These are phyloP conservation scores for Colletotrichum caudatum DNA, from an alignment of 2,329 filamentous ascomycete species.

Conservation along the genomic window DNA sequence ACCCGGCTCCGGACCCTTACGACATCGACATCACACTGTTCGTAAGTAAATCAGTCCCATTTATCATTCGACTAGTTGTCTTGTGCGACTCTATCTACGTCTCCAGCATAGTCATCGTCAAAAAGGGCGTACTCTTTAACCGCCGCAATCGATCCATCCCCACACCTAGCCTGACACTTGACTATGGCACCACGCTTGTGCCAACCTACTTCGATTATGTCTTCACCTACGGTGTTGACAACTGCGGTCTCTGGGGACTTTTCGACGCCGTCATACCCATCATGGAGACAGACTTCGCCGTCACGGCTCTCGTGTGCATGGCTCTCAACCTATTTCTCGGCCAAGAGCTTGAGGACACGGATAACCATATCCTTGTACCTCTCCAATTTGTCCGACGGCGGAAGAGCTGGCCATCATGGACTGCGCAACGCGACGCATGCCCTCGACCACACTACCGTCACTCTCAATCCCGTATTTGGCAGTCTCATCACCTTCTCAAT, in stretches of 20 bases:
- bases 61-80: too few species aligned
- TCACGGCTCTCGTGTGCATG: slow-evolving; percentile 80
- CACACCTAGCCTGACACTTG: slow-evolving; percentile 78
- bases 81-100: too few species aligned
- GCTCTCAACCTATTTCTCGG: slow-evolving; percentile 79
- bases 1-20: too few species aligned
- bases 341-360: slow-evolving; percentile 81
- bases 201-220: slow-evolving; percentile 76
- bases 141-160: slow-evolving; percentile 85
- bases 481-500: too few species aligned
- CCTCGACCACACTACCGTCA: too few species aligned
- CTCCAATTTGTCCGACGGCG: too few species aligned
- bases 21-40: too few species aligned
- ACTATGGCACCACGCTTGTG: slow-evolving; percentile 77
- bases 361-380: too few species aligned
- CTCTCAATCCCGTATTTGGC: too few species aligned
- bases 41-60: too few species aligned
- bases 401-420: too few species aligned
- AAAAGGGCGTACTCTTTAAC: slow-evolving; percentile 77
- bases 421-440: too few species aligned
- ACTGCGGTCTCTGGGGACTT: slow-evolving; percentile 77
- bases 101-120: slow-evolving; percentile 81
- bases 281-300: slow-evolving; percentile 80
- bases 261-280: slow-evolving; percentile 79
- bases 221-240: slow-evolving; percentile 78